Evolutionary conservation across 2,329 filamentous ascomycete genomes (phyloP).

Genomic region (Penicillium sp.): DNA sequence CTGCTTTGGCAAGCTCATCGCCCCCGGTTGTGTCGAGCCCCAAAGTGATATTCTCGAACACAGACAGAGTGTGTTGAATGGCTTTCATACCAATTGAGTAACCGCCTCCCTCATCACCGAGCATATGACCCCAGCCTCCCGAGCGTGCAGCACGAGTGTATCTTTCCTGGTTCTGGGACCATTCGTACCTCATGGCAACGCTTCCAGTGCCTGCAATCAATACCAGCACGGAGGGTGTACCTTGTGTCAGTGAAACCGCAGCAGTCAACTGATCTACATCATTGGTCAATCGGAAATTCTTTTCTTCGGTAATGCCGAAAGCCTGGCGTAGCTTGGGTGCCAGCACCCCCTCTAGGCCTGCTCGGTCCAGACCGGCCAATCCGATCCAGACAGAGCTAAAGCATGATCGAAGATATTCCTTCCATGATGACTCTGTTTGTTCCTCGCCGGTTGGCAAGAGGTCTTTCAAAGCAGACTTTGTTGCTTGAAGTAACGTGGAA

Average conservation of each 20-base stretch:
- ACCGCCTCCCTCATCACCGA: conserved; percentile 48
- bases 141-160: conserved; percentile 35
- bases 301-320: conserved; percentile 27
- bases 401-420: conserved; percentile 2
- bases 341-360: conserved; percentile 29
- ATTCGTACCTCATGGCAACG: conserved; percentile 43
- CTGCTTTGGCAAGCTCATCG: conserved; percentile 13
- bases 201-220: conserved; percentile 48
- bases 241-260: conserved; percentile 17
- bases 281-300: conserved; percentile 34
- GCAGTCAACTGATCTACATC: conserved; percentile 45
- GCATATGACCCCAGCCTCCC: conserved; percentile 47
- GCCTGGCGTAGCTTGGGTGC: conserved; percentile 27
- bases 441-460: not conserved
- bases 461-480: conserved; percentile 16
- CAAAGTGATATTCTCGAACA: conserved; percentile 29
- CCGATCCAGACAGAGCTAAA: conserved; percentile 43
- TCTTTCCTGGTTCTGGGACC: conserved; percentile 3
- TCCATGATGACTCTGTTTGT: conserved; percentile 4
- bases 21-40: conserved; percentile 2
- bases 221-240: conserved; percentile 29
- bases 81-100: conserved; percentile 43
- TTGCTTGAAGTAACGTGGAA: conserved; percentile 24
- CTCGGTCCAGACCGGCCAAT: conserved; percentile 43
- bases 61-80: conserved; percentile 33